Evolutionary conservation across 2,329 filamentous ascomycete species (phyloP), one percentile per base, ranked within the genome.

Genomic region (Septoria petroselini): DNA sequence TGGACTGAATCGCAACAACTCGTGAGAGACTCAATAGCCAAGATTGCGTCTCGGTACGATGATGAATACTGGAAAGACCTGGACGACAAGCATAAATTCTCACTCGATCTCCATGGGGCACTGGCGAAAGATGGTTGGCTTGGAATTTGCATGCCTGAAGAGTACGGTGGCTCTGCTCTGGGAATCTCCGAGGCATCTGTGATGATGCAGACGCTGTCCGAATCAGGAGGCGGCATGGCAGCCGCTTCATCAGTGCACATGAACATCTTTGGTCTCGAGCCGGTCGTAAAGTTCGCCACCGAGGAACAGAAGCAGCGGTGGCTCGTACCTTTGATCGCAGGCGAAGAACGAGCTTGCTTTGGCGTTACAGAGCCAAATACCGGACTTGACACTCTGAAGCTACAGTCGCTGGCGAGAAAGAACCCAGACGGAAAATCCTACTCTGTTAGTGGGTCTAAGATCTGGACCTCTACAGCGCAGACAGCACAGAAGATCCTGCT

Each of bases 331-430:
- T 52, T 74, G 41, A 71, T 74, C 35, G 62, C 62, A 4, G 71
- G 72, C 3, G 58, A 63, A 25, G 69, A 74, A 48, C 57, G 66
- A 46, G 70, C 71, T 3, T 73, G 72, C 62, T 91, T 91, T 58
- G 86, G 86, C 7, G 86, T 91, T 41, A 91, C 86, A 9, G 57
- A 58, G 39, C 57, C 57, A 3, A 58, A 58, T 21, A 57, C 57
- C 12, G 72, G 72, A 0, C 63, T 74, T 3, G 71, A 74, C 23
- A 73, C 71, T 2, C 48, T 73, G 40, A 69, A 68, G 25, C 49
- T 75, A 15, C 67, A 71, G 48, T 70, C 69, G 0, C 48, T 61
- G 4, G 72, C 71, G 0, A 63, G 58, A 3, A 61, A 57, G 15
- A 52, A 54, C 14, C 30, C 55, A 6, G 61, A 68, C n/a, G 66